Evolutionary conservation across 2,329 filamentous ascomycete genomes (phyloP).

Genomic region (Aspergillus persii): DNA sequence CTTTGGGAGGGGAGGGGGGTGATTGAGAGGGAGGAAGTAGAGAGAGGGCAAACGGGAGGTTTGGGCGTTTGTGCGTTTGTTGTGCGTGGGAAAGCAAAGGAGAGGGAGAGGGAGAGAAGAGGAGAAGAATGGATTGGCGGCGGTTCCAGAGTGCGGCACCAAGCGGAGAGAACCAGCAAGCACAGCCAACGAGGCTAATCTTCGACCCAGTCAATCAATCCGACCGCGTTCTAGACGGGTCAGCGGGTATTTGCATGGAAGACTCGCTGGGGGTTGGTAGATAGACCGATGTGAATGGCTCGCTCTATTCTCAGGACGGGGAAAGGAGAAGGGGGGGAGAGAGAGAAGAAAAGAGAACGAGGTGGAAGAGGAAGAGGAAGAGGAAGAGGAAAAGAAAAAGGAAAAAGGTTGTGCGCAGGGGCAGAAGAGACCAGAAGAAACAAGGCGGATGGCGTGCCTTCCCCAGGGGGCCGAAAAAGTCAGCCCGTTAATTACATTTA

Average conservation of each 20-base stretch:
- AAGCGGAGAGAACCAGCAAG: background rate
- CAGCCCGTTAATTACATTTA: no score
- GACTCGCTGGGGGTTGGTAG: no score
- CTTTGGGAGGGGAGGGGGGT: background rate
- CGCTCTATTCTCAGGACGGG: no score
- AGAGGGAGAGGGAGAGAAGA: background rate
- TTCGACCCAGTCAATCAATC: background rate
- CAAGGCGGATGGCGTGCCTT: no score
- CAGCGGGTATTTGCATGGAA: background rate
- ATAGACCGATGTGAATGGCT: no score
- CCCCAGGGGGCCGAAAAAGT: no score
- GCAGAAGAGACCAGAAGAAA: no score
- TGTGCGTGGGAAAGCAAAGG: background rate
- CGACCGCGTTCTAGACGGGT: background rate
- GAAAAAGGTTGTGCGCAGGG: no score
- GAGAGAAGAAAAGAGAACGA: no score
- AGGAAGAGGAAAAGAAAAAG: no score
- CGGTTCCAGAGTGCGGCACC: background rate
- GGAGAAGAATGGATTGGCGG: background rate
- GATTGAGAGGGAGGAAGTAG: background rate
- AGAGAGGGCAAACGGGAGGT: background rate
- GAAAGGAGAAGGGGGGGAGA: no score
- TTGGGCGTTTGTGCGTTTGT: background rate
- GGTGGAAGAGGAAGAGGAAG: no score
- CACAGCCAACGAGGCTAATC: background rate